Evolutionary conservation across 148 eudicot genomes (phyloP).

Genomic region (Bassia scoparia): DNA sequence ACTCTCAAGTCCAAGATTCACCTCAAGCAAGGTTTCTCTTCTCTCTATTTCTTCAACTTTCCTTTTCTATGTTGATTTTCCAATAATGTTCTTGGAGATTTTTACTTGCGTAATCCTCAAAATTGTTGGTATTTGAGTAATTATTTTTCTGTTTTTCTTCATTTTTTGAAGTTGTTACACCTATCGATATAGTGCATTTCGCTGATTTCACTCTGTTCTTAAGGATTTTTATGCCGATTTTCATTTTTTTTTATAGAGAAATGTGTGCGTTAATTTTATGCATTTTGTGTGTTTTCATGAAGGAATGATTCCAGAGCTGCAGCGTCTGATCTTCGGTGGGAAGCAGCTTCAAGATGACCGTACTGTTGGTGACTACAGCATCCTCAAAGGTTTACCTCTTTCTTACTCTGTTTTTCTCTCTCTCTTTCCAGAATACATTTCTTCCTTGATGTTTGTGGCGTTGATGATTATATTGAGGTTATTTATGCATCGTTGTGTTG

Average conservation of each 20-base stretch:
- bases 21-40: not conserved
- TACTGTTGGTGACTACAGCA: not conserved
- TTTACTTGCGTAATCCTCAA: no score
- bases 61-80: not conserved
- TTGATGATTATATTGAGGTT: no score
- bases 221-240: no score
- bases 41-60: not conserved
- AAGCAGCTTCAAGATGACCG: constrained; percentile 1
- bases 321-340: not conserved
- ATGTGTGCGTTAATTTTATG: no score
- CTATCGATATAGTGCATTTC: no score
- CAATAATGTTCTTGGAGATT: no score
- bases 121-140: not conserved
- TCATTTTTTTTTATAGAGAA: no score
- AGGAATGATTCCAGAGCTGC: not conserved
- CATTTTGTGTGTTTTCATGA: not conserved
- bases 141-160: no score
- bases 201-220: no score
- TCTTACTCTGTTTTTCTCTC: not conserved
- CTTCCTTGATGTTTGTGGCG: no score
- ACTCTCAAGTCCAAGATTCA: not conserved
- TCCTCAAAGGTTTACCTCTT: not conserved
- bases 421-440: not conserved
- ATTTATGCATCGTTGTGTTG: no score
- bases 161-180: no score